Evolutionary conservation across 495 filamentous ascomycete genomes (phyloP).

Genomic region (Aspergillus haitiensis): DNA sequence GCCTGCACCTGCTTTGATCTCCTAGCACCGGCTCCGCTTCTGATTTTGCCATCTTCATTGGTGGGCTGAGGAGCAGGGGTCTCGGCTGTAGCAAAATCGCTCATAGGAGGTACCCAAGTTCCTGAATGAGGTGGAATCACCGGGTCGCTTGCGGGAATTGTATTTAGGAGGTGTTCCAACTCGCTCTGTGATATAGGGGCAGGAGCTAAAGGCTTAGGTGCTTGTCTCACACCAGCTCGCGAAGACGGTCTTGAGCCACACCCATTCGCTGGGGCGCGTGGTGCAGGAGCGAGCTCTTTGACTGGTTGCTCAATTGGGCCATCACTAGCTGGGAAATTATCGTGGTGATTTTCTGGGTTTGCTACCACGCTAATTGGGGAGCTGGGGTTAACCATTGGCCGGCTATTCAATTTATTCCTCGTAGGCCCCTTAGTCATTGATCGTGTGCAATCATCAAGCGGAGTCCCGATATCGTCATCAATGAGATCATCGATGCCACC

Average conservation of each 20-base stretch:
- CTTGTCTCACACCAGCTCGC: conserved; percentile 36
- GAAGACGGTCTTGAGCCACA: conserved; percentile 39
- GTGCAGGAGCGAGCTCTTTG: conserved; percentile 24
- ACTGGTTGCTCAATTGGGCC: conserved; percentile 16
- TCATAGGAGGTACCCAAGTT: conserved; percentile 48
- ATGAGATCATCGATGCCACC: conserved; percentile 62
- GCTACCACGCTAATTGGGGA: conserved; percentile 31
- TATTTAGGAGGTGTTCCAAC: conserved; percentile 35
- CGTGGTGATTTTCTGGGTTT: conserved; percentile 26
- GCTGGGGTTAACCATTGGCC: conserved; percentile 38
- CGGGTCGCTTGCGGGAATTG: conserved; percentile 60
- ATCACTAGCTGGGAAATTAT: conserved; percentile 25
- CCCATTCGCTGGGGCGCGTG: conserved; percentile 24
- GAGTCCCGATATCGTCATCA: conserved; percentile 50
- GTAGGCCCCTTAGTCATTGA: conserved; percentile 38
- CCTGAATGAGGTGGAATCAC: conserved; percentile 46
- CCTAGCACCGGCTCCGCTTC: conserved; percentile 41
- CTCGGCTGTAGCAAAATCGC: conserved; percentile 40
- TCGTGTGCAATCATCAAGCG: conserved; percentile 36
- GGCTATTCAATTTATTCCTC: conserved; percentile 43
- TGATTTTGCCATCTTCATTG: conserved; percentile 32
- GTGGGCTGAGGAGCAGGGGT: conserved; percentile 31
- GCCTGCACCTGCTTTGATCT: conserved; percentile 44
- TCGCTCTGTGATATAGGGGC: conserved; percentile 42
- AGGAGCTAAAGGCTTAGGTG: conserved; percentile 44